Evolutionary conservation across 495 filamentous ascomycete species (phyloP), one percentile per base, ranked within the genome.

Genomic region (Hypoxylon subgilvum): DNA sequence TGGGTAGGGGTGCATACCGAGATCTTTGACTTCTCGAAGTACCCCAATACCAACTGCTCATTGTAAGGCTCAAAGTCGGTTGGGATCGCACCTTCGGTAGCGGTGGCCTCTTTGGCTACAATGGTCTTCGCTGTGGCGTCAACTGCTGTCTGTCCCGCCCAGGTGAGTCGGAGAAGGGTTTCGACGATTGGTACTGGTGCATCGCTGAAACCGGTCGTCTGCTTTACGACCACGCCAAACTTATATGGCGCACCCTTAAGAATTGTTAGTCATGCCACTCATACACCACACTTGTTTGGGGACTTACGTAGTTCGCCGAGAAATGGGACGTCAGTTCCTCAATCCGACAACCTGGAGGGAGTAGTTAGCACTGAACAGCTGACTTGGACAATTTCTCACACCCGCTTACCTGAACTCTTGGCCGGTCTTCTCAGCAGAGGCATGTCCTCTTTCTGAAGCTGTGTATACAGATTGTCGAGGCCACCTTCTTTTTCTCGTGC

Each of bases 231-330:
- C 1, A 90, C 88, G 9, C 89, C 81, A 57, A 86, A 96, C 57
- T 95, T 92, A 66, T 96, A 96, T 0, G 86, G 86, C 44, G 89
- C 88, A 0, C 91, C 91, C 85, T 91, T 57, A 22, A 53, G 16
- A n/a, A 45, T 18, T 17, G 46, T 67, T 28, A 70, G 54, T 27
- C 34, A 61, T 12, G 5, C 34, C 34, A 13, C 4, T 44, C 13
- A 35, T 28, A 3, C 13, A 18, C 43, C 27, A 44, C 10, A 32
- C 0, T 31, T 23, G 18, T 40, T 38, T 18, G 1, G 10, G 22
- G 3, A 71, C 85, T 72, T 73, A 91, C 88, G 70, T 82, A 89
- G 69, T 93, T 95, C 7, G 81, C 80, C 1, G 82, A 76, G 66
- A 87, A 95, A 50, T 92, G 89, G 0, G 78, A 72, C 0, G 86